Conservation (phyloP, 179 eudicot genomes). For the Spinacia oleracea region DNA sequence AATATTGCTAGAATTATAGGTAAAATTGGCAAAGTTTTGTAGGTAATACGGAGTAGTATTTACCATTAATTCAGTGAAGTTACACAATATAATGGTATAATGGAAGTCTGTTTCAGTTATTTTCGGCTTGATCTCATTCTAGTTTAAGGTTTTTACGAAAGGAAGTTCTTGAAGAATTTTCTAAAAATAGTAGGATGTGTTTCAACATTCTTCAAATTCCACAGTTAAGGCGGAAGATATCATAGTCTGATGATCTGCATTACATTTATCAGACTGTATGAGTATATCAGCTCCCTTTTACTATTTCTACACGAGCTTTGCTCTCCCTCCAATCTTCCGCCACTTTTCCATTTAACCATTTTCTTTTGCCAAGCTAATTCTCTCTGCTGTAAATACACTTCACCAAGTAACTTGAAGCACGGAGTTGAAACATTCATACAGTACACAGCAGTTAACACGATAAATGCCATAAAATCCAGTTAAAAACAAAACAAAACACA, state of each 20-base stretch:
- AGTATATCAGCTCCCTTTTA: too few relatives aligned
- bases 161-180: too few relatives aligned
- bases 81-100: not conserved
- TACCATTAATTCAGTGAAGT: not conserved
- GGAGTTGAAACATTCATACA: too few relatives aligned
- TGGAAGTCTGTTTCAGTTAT: not conserved
- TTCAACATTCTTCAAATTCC: not conserved
- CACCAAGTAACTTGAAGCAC: not conserved
- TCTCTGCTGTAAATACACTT: not conserved
- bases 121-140: not conserved
- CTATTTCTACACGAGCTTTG: too few relatives aligned
- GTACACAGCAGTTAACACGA: too few relatives aligned
- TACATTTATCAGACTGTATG: too few relatives aligned
- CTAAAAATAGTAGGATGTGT: not conserved
- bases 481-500: too few relatives aligned
- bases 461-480: too few relatives aligned
- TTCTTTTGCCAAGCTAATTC: not conserved
- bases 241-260: too few relatives aligned
- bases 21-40: slow-evolving; percentile 19
- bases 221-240: not conserved
- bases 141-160: not conserved
- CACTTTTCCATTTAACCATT: too few relatives aligned
- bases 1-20: not conserved
- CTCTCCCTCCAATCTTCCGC: too few relatives aligned
- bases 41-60: not conserved